Base-by-base conservation (phyloP, 2,329 filamentous ascomycete genomes). In the Didymella lethalis region DNA sequence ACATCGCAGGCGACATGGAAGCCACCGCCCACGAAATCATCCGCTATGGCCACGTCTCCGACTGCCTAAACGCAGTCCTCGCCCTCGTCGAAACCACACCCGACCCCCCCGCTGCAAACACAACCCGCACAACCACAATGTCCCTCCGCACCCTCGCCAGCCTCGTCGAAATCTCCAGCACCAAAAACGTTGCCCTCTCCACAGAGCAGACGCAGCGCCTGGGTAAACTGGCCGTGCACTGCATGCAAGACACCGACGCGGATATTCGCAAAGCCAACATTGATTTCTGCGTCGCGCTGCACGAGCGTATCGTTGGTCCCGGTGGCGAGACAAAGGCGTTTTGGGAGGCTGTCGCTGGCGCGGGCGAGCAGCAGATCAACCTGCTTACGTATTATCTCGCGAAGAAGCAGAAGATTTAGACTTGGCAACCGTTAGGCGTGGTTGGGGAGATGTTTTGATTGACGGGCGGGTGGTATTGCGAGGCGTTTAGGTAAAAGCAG, bases 351-450 rank as follows among this genome's bases (percentile, higher is more conserved):
- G 81, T 93, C 68, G 85, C 82, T 57, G 80, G 79, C 0, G 82
- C 90, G 31, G 85, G 86, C 70, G 90, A 92, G 64, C 90, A 91
- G 64, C 86, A 90, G 23, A 86, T 92, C 80, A 92, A 88, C 65
- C 76, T 93, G 61, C 88, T 93, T 68, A 93, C 89, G 10, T 93
- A 93, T 73, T 93, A 93, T 75, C 89, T 93, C 69, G 90, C 90
- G 3, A 76, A 76, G 66, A 68, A 69, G 46, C 66, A 61, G 29
- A 72, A 66, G 54, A 67, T 65, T 57, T 74, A 69, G 58, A 23
- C 23, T 2, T 2, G 23, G 2, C 23, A 2, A 23, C 23, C 23
- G 23, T 23, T 23, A 23, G 20, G 20, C 20, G 20, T 23, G 20
- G 20, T 23, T 3, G 20, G 20, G 20, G 20, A 23, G 20, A 3